Evolutionary conservation across 2,329 filamentous ascomycete genomes (phyloP).

Genomic region (Venturia effusa): DNA sequence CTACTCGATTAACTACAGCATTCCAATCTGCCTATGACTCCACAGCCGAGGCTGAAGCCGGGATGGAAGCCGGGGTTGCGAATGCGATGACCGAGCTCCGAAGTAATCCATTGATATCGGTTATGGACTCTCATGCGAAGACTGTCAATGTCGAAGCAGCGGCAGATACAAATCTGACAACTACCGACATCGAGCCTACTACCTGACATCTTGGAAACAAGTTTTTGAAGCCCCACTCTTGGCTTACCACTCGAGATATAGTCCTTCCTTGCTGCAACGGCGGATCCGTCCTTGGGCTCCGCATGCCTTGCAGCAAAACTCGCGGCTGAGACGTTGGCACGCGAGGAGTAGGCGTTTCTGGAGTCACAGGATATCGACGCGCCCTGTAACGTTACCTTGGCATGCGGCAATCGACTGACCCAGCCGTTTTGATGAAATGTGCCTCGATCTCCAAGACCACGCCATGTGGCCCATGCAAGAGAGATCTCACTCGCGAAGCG

Average conservation of each 20-base stretch:
- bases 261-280: background rate
- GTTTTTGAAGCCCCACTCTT: background rate
- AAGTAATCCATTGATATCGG: background rate
- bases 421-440: constrained; percentile 2
- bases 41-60: background rate
- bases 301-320: background rate
- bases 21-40: background rate
- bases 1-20: too few species aligned
- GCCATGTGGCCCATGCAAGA: background rate
- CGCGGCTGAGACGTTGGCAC: background rate
- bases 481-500: background rate
- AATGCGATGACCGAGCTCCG: background rate
- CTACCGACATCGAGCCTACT: background rate
- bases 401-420: background rate
- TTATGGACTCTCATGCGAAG: background rate
- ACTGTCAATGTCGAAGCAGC: background rate
- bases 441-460: background rate
- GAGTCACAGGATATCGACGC: background rate
- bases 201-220: background rate
- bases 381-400: background rate
- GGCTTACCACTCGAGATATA: background rate
- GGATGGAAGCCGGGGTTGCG: background rate
- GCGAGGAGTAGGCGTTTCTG: background rate
- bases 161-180: background rate
- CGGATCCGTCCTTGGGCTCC: background rate